phyloP scores from a whole-genome alignment of 164 flowering plant species.

The Cinnamomum chago region DNA sequence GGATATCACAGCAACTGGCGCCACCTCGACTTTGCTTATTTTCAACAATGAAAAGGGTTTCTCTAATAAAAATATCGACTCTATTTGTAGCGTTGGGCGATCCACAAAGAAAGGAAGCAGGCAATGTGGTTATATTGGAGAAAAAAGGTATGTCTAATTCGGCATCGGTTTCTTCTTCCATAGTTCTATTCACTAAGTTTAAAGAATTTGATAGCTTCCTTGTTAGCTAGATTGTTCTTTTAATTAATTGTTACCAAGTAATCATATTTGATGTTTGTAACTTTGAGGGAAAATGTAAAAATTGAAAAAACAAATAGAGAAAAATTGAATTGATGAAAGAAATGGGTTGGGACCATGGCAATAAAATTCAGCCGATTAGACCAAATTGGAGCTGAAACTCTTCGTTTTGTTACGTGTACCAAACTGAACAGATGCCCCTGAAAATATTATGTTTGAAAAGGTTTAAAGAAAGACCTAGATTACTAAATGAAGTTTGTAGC shows the following conservation, averaged over 20 bases:
- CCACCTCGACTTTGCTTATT: conserved; percentile 49
- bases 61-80: conserved; percentile 48
- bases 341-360: no score
- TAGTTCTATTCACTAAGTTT: background rate
- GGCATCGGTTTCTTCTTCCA: background rate
- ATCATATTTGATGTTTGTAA: no score
- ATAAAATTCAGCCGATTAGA: no score
- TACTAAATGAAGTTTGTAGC: no score
- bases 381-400: no score
- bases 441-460: no score
- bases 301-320: no score
- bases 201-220: background rate
- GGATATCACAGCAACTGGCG: conserved; percentile 65
- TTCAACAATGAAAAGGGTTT: conserved; percentile 71
- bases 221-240: background rate
- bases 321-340: no score
- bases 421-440: no score
- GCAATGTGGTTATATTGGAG: conserved; percentile 59
- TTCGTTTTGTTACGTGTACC: no score
- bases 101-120: conserved; percentile 64
- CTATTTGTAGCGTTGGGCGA: conserved; percentile 59
- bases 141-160: conserved; percentile 48
- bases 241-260: background rate
- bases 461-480: no score
- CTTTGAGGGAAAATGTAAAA: no score